These are phyloP conservation scores for Solanum stenotomum DNA, from an alignment of 257 asterid genomes.

Conservation along the genomic window DNA sequence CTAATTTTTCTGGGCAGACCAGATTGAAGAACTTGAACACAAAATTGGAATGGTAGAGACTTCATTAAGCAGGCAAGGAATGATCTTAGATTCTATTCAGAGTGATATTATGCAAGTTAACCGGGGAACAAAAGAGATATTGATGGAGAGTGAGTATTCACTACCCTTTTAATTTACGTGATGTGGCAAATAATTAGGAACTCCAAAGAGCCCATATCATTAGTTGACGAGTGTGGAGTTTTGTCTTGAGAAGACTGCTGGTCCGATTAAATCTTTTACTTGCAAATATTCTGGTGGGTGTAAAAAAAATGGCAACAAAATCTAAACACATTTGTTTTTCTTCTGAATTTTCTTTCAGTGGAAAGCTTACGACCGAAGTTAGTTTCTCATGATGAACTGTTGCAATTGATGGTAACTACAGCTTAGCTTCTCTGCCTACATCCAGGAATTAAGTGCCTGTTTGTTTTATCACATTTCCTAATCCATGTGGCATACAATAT, in stretches of 20 bases:
- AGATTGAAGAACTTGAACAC: slow-evolving; percentile 77
- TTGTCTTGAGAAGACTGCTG: neutral
- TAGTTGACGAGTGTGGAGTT: neutral
- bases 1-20: slow-evolving; percentile 43
- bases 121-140: slow-evolving; percentile 75
- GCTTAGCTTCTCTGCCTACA: neutral
- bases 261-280: neutral
- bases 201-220: neutral
- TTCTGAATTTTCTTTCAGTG: slow-evolving; percentile 35
- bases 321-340: neutral
- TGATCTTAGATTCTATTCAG: slow-evolving; percentile 84
- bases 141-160: slow-evolving; percentile 55
- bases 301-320: neutral
- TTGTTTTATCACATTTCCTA: slow-evolving; percentile 5
- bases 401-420: slow-evolving; percentile 60
- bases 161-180: neutral
- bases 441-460: slow-evolving; percentile 9
- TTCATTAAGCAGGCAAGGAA: slow-evolving; percentile 66
- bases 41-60: slow-evolving; percentile 78
- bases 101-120: slow-evolving; percentile 78
- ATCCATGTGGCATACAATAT: slow-evolving; percentile 15
- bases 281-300: neutral
- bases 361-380: slow-evolving; percentile 64
- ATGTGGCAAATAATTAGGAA: neutral
- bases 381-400: slow-evolving; percentile 45